These are phyloP conservation scores for Fusarium hostae DNA, from an alignment of 2,329 filamentous ascomycete species.

Conservation along the genomic window DNA sequence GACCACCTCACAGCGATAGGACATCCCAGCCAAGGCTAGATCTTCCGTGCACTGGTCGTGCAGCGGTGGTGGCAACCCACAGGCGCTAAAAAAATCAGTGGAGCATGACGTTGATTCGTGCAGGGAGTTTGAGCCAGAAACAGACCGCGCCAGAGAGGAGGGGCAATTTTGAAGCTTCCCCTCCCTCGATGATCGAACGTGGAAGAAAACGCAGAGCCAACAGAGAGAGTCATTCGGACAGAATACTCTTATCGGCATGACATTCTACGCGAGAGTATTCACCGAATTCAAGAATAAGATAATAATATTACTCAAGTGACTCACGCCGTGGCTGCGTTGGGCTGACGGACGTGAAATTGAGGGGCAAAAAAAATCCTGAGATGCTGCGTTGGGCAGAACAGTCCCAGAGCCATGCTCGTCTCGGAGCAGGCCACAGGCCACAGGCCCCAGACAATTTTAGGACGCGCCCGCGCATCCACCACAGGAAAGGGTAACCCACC, in stretches of 20 bases:
- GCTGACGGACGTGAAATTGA: constrained; percentile 39
- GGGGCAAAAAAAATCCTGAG: constrained; percentile 34
- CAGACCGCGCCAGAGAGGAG: constrained; percentile 39
- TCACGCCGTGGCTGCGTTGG: constrained; percentile 45
- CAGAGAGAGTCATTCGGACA: not conserved
- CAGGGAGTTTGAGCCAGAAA: constrained; percentile 39
- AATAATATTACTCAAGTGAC: constrained; percentile 29
- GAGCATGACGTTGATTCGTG: constrained; percentile 49
- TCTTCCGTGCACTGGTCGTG: constrained; percentile 39
- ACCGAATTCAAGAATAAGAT: not conserved
- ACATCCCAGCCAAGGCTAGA: constrained; percentile 29
- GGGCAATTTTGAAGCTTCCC: constrained; percentile 40
- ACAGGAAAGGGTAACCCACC: constrained; percentile 31
- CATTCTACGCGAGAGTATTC: not conserved
- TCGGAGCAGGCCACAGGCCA: constrained; percentile 20
- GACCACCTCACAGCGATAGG: constrained; percentile 22
- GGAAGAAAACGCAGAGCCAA: not conserved
- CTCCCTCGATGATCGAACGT: constrained; percentile 31
- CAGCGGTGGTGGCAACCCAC: constrained; percentile 44
- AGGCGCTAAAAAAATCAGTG: constrained; percentile 36
- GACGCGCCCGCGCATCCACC: constrained; percentile 30
- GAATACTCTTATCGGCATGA: not conserved
- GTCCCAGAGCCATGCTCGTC: constrained; percentile 14
- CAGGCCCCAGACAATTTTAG: constrained; percentile 32
- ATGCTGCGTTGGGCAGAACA: constrained; percentile 43